Evolutionary conservation across 352 stramenopile genomes (phyloP).

Genomic region (Pythium brassicae): DNA sequence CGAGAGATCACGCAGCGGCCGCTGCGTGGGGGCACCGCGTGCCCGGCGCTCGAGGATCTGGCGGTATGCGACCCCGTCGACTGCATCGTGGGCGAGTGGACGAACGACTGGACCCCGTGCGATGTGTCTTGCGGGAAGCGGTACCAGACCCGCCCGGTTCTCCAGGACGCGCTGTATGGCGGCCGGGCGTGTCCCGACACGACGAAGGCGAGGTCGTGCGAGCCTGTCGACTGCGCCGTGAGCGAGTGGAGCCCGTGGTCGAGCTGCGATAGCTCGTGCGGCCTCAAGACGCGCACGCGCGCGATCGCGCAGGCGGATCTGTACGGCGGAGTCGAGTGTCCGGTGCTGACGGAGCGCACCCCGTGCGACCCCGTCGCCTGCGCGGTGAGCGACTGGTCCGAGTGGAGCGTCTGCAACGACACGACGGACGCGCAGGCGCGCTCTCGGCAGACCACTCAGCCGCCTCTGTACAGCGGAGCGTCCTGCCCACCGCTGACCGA

Average conservation of each 20-base stretch:
- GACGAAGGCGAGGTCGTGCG: conserved; percentile 29
- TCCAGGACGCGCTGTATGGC: conserved; percentile 29
- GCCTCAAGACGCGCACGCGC: conserved; percentile 34
- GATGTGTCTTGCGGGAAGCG: conserved; percentile 25
- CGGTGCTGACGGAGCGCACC: conserved; percentile 25
- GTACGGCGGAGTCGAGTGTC: conserved; percentile 50
- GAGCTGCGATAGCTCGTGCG: conserved; percentile 18
- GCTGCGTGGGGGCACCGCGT: conserved; percentile 26
- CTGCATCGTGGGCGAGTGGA: conserved; percentile 36
- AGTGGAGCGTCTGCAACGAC: conserved; percentile 50
- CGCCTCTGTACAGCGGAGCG: conserved; percentile 29
- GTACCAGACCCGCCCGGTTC: conserved; percentile 32
- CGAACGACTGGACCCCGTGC: conserved; percentile 25
- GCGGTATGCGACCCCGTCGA: conserved; percentile 34
- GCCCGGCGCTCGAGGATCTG: conserved; percentile 30
- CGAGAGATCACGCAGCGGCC: conserved; percentile 27
- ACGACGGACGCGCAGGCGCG: conserved; percentile 27
- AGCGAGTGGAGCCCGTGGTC: conserved; percentile 31
- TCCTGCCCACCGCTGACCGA: conserved; percentile 22
- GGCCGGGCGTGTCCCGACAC: conserved; percentile 29
- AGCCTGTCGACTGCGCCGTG: conserved; percentile 45
- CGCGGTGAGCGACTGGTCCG: conserved; percentile 29
- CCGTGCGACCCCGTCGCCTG: conserved; percentile 48
- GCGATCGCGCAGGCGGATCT: conserved; percentile 33
- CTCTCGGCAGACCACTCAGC: conserved; percentile 24